A percentile compares a stretch with the other conserved stretches of the same genome.
These are phyloP conservation scores for Tylopilus balloui DNA, from an alignment of 768 basidiomycete species.

Conservation along the genomic window DNA sequence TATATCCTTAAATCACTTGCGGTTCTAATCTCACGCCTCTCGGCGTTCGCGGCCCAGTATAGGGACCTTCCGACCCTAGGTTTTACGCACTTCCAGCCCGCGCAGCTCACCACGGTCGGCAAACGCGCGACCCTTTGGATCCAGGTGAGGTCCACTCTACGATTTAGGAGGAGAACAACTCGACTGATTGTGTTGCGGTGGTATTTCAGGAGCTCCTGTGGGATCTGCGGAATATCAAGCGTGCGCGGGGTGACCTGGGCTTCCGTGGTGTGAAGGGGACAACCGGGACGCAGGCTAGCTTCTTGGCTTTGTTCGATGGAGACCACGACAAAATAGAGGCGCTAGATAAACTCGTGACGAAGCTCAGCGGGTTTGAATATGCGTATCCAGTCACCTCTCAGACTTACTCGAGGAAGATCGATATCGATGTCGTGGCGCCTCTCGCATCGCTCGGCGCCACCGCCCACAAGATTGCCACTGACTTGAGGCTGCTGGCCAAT, in stretches of 20 bases:
- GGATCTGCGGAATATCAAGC: constrained; percentile 91
- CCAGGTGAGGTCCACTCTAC: constrained; percentile 48
- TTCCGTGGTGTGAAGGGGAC: constrained; percentile 99
- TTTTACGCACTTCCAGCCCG: constrained; percentile 99
- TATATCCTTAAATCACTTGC: constrained; percentile 86
- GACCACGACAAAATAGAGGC: constrained; percentile 93
- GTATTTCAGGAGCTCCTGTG: constrained; percentile 75
- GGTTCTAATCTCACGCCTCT: constrained; percentile 82
- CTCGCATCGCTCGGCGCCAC: constrained; percentile 90
- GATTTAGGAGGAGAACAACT: neutral
- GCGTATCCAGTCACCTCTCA: constrained; percentile 98
- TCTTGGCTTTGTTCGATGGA: constrained; percentile 90
- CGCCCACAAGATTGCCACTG: constrained; percentile 97
- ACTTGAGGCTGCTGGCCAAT: constrained; percentile 89
- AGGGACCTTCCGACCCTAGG: constrained; percentile 89
- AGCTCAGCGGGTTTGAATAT: constrained; percentile 87
- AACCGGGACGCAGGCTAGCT: constrained; percentile 96
- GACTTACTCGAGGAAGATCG: constrained; percentile 98
- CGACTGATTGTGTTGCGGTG: neutral
- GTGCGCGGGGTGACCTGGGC: constrained; percentile 87
- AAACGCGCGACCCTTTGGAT: constrained; percentile 97
- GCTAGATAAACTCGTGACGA: constrained; percentile 84
- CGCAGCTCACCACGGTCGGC: constrained; percentile 96
- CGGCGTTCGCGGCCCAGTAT: constrained; percentile 80
- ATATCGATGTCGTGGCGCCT: constrained; percentile 86